phyloP scores from a whole-genome alignment of 2,329 filamentous ascomycete species.

The Pezicula carpinea region DNA sequence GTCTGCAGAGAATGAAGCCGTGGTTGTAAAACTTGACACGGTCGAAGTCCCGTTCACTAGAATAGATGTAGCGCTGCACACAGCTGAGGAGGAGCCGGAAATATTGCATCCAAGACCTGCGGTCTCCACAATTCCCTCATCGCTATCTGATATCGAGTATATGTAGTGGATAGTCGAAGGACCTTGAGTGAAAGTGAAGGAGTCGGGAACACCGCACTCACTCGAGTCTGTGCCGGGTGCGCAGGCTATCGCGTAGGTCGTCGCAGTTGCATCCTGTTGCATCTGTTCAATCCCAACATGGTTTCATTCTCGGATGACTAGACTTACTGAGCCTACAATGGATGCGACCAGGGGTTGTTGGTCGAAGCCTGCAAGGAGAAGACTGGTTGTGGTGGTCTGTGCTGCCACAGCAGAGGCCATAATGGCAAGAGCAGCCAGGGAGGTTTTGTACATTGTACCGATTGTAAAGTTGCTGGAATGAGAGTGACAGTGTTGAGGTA shows the following conservation, averaged over 20 bases:
- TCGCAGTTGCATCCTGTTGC: constrained; percentile 13
- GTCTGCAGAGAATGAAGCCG: constrained; percentile 4
- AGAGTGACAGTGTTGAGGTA: too few relatives aligned
- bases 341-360: neutral
- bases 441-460: too few relatives aligned
- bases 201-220: constrained; percentile 14
- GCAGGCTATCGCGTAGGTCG: constrained; percentile 15
- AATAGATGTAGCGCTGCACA: constrained; percentile 6
- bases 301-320: neutral
- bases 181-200: constrained; percentile 20
- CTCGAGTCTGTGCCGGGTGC: neutral
- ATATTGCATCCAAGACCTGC: constrained; percentile 12
- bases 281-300: neutral
- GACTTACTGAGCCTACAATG: constrained; percentile 11
- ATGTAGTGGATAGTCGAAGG: constrained; percentile 16
- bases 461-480: too few relatives aligned
- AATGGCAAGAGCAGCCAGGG: too few relatives aligned
- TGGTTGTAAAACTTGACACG: neutral
- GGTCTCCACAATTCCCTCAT: neutral
- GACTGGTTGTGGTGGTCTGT: too few relatives aligned
- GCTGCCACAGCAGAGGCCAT: too few relatives aligned
- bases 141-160: neutral
- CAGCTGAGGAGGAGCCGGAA: constrained; percentile 7
- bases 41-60: neutral
- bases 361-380: too few relatives aligned